Evolutionary conservation across 495 filamentous ascomycete genomes (phyloP), one percentile per base, ranked within the genome.

Genomic region (Aspergillus conjunctus): DNA sequence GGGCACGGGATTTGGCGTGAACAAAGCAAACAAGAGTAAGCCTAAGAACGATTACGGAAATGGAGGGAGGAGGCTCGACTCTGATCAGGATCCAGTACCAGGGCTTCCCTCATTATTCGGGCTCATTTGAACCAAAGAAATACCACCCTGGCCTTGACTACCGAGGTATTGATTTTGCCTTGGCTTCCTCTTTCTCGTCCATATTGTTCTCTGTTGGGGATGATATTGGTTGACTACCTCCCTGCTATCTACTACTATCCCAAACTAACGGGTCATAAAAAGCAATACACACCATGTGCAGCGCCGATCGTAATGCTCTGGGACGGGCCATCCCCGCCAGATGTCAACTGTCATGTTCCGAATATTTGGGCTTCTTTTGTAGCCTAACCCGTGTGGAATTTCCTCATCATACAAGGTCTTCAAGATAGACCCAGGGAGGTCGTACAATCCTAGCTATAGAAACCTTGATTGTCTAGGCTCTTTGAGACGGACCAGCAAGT

Each of bases 331-430:
- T 20, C 10, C 11, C n/a, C 44, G 12, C 44, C 18, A 11, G 44
- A 51, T 14, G 26, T 51, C 49, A 51, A 32, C 49, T 32, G 49
- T 51, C 49, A 51, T 31, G 21, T 51, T 32, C 26, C 49, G 3
- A 51, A 32, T 49, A 49, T 31, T 51, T 32, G 21, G 21, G 49
- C 30, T 32, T 32, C 21, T 14, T 32, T 15, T 31, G 21, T 32
- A 21, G 26, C 49, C n/a, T n/a, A n/a, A n/a, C n/a, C n/a, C n/a
- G n/a, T n/a, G n/a, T n/a, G n/a, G n/a, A n/a, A n/a, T 26, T 26
- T 2, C 26, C 2, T 26, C 5, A 26, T 26, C 2, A 26, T 26
- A 5, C 26, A 26, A 26, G n/a, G n/a, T 26, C 26, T 26, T 26
- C 26, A 5, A 26, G n/a, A n/a, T 2, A 26, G 26, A 26, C 5